Percentiles rank a stretch among this genome's conserved stretches.
phyloP scores from a whole-genome alignment of 805 yeast genomes.

The Yarrowia sp. region DNA sequence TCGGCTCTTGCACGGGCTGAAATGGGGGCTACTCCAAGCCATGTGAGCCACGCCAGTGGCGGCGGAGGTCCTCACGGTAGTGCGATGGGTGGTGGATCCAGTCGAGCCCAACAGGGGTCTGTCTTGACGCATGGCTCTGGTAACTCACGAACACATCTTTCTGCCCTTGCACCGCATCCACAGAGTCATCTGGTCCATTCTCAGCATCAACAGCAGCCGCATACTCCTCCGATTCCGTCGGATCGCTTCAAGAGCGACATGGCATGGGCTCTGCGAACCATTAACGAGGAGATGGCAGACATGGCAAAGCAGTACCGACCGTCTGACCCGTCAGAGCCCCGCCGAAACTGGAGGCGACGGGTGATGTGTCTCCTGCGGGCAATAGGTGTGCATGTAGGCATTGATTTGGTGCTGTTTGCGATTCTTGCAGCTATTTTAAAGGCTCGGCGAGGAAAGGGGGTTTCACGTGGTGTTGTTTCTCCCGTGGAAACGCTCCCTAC shows the following conservation, averaged over 20 bases:
- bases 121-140: not conserved
- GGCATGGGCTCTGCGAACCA: conserved; percentile 20
- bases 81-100: not conserved
- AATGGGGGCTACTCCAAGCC: not conserved
- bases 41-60: conserved; percentile 1
- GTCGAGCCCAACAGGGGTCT: not conserved
- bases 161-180: not conserved
- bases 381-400: conserved; percentile 21
- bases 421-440: conserved; percentile 1
- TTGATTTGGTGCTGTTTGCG: conserved; percentile 19
- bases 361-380: not conserved
- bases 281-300: conserved; percentile 23
- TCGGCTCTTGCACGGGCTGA: not conserved
- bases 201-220: not conserved
- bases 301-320: conserved; percentile 22
- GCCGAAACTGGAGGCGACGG: not conserved
- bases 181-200: not conserved
- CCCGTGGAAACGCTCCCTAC: not conserved
- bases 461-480: not conserved
- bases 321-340: not conserved
- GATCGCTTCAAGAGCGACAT: conserved; percentile 23
- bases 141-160: not conserved
- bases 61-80: not conserved
- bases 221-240: not conserved
- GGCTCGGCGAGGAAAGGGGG: not conserved